Percentiles rank a stretch among this genome's conserved stretches.
Conservation (phyloP, 2,329 filamentous ascomycete species). For the Aspergillus bombycis region DNA sequence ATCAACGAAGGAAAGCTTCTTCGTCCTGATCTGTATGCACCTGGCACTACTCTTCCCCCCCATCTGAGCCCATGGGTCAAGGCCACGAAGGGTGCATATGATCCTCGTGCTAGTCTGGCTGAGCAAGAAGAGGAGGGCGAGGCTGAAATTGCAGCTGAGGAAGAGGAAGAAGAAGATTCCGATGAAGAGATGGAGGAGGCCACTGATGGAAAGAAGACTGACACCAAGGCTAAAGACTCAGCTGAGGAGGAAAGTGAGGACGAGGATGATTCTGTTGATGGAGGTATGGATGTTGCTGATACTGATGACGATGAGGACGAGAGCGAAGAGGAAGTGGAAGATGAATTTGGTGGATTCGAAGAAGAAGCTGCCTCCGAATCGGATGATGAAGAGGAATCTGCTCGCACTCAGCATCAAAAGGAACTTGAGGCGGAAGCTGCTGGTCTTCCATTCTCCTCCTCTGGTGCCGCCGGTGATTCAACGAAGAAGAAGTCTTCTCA, state of each 20-base stretch:
- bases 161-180: constrained; percentile 56
- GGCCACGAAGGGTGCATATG: constrained; percentile 82
- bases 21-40: constrained; percentile 82
- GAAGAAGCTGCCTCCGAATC: constrained; percentile 50
- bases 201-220: constrained; percentile 23
- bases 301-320: constrained; percentile 53
- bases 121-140: constrained; percentile 89
- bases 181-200: constrained; percentile 44
- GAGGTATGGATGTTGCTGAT: constrained; percentile 54
- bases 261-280: constrained; percentile 43
- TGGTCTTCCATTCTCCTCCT: constrained; percentile 58
- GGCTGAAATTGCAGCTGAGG: constrained; percentile 70
- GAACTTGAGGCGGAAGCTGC: constrained; percentile 92
- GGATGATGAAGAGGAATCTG: constrained; percentile 63
- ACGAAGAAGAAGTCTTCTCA: constrained; percentile 71
- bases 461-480: constrained; percentile 59
- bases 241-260: constrained; percentile 45
- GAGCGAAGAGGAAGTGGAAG: constrained; percentile 49
- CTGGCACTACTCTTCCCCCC: constrained; percentile 85
- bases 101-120: constrained; percentile 81
- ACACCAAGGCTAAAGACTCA: constrained; percentile 42
- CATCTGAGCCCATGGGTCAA: constrained; percentile 97
- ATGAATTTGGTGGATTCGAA: constrained; percentile 56
- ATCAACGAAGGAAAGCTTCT: constrained; percentile 90
- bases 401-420: constrained; percentile 73